Percentiles rank a stretch among this genome's conserved stretches.
These are phyloP conservation scores for Piloderma croceum DNA, from an alignment of 768 basidiomycete species.

Conservation along the genomic window DNA sequence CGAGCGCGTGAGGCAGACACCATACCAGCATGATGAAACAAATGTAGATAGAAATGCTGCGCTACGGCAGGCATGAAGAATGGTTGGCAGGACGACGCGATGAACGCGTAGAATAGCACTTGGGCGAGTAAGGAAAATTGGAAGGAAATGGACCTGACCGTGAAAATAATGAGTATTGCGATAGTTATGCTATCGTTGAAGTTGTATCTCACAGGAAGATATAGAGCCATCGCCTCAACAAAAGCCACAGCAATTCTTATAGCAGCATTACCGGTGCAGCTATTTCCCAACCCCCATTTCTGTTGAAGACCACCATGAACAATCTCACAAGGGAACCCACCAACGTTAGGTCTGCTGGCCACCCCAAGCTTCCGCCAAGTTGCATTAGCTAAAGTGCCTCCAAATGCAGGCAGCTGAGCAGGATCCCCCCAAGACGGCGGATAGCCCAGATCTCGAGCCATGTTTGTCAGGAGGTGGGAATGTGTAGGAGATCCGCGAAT, in stretches of 20 bases:
- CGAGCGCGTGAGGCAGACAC: constrained; percentile 66
- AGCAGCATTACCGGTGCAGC: constrained; percentile 54
- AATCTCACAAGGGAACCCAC: constrained; percentile 73
- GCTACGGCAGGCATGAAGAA: constrained; percentile 54
- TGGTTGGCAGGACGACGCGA: constrained; percentile 31
- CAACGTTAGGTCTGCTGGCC: constrained; percentile 44
- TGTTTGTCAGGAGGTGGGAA: constrained; percentile 36
- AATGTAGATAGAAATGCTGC: constrained; percentile 71
- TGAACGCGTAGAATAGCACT: constrained; percentile 41
- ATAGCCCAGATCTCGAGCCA: constrained; percentile 52
- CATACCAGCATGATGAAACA: constrained; percentile 62
- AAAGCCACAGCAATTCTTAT: constrained; percentile 55
- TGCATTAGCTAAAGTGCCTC: constrained; percentile 45
- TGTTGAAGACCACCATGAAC: constrained; percentile 57
- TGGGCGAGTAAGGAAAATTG: constrained; percentile 57
- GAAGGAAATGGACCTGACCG: constrained; percentile 64
- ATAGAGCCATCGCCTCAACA: constrained; percentile 56
- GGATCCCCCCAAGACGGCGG: constrained; percentile 63
- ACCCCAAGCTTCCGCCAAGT: constrained; percentile 57
- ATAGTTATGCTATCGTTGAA: background rate
- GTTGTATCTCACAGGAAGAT: constrained; percentile 60
- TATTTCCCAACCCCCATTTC: constrained; percentile 41
- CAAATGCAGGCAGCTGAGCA: constrained; percentile 51
- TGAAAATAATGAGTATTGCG: background rate
- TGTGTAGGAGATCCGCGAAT: constrained; percentile 34